phyloP scores from a whole-genome alignment of 768 basidiomycete species.

The Calocybe cyanea region DNA sequence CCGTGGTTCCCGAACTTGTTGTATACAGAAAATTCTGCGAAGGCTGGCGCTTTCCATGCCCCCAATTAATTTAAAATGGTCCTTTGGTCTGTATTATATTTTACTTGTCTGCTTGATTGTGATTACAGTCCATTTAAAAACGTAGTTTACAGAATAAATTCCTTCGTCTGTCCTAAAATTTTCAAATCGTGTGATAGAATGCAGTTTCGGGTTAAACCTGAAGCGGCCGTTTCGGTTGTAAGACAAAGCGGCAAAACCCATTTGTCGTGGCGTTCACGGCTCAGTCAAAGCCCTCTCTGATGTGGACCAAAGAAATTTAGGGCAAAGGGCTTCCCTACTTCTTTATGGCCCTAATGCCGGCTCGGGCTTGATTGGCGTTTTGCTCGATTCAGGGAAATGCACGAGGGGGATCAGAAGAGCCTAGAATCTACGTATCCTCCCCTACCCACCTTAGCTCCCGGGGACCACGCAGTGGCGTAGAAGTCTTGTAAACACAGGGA shows the following conservation, averaged over 20 bases:
- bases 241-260: no score
- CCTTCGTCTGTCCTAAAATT: no score
- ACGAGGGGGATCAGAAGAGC: not conserved
- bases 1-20: constrained; percentile 1
- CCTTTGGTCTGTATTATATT: constrained; percentile 10
- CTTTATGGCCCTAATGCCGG: not conserved
- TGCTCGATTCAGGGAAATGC: not conserved
- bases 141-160: no score
- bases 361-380: not conserved
- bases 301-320: no score
- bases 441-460: not conserved
- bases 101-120: not conserved
- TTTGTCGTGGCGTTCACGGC: no score
- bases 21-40: constrained; percentile 22
- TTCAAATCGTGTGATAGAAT: no score
- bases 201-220: not conserved
- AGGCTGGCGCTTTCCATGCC: constrained; percentile 36
- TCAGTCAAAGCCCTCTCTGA: no score
- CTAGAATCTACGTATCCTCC: not conserved
- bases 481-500: no score
- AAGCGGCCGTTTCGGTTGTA: not conserved
- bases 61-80: constrained; percentile 21
- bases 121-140: not conserved
- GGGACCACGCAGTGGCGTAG: constrained; percentile 8
- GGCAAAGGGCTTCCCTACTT: not conserved